Conservation (phyloP, 2,329 filamentous ascomycete species). For the Diplodia sapinea region DNA sequence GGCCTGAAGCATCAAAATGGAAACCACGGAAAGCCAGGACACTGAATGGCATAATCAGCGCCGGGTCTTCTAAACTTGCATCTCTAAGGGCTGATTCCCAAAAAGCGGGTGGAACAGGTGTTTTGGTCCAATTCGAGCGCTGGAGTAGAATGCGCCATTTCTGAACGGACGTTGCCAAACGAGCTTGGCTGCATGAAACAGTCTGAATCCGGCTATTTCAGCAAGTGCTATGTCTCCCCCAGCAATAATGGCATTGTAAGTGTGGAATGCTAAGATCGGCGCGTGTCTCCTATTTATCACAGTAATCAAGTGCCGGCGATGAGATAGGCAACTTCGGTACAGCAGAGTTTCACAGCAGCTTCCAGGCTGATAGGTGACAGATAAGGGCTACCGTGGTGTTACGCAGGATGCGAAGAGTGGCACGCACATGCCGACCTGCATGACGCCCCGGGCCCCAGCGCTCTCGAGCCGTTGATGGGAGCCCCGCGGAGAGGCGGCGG, state of each 20-base stretch:
- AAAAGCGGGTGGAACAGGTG: conserved; percentile 13
- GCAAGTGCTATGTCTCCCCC: background rate
- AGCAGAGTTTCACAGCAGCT: background rate
- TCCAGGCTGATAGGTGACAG: background rate
- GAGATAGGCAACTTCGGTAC: background rate
- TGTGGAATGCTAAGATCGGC: background rate
- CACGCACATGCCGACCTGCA: conserved; percentile 7
- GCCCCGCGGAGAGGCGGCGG: background rate
- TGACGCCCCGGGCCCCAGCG: background rate
- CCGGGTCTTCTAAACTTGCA: background rate
- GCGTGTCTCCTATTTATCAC: no score
- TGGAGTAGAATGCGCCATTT: background rate
- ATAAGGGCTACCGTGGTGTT: background rate
- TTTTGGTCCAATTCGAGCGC: background rate
- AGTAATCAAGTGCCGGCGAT: background rate
- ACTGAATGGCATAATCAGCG: conserved; percentile 5
- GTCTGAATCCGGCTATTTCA: background rate
- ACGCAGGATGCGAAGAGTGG: background rate
- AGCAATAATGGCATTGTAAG: background rate
- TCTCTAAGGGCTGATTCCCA: background rate
- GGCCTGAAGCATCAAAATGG: background rate
- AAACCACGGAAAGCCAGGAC: background rate
- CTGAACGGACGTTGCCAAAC: background rate
- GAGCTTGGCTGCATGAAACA: background rate
- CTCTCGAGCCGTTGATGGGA: background rate